Base-by-base conservation (phyloP, 352 stramenopile genomes). In the Pythium coloratum region DNA sequence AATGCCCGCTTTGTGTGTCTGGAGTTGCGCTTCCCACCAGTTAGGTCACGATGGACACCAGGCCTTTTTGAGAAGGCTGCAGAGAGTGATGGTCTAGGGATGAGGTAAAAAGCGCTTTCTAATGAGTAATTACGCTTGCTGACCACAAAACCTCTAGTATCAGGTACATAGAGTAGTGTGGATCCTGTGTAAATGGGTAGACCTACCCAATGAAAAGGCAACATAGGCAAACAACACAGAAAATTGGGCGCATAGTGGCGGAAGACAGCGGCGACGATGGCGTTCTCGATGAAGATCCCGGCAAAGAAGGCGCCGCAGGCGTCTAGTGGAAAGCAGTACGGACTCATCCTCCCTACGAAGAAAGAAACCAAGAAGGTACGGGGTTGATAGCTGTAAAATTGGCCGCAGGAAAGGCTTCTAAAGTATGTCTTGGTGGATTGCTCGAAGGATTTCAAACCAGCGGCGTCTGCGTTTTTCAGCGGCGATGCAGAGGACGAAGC, bases 211-310 rank as follows among this genome's bases (percentile, higher is more conserved):
- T 33, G 20, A 13, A n/a, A 64, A 33, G 28, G 26, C 49, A 66
- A 20, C 12, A n/a, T 4, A 3, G 40, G 40, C 33, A 56, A 56
- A 16, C 49, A 56, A 24, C 7, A 56, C n/a, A 1, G 20, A 24
- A 24, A 56, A 33, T 36, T 24, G 53, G 24, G 40, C 40, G 40
- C 14, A 4, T 49, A 49, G 13, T 28, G 38, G 30, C 12, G 5
- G 4, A 38, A 38, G 13, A 51, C 32, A 10, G 88, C 46, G 13
- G n/a, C 6, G 46, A 53, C 12, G 46, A 53, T 89, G 80, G 53
- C 72, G 58, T 91, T 91, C 70, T 89, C 82, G 0, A 87, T 91
- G 78, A 88, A 85, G 72, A 64, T 91, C 26, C 55, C 75, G 18
- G 50, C 59, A 3, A 63, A 44, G 9, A 89, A 88, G 76, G 71